phyloP scores from a whole-genome alignment of 176 grass and related monocot species.

The Triticum timopheevii region DNA sequence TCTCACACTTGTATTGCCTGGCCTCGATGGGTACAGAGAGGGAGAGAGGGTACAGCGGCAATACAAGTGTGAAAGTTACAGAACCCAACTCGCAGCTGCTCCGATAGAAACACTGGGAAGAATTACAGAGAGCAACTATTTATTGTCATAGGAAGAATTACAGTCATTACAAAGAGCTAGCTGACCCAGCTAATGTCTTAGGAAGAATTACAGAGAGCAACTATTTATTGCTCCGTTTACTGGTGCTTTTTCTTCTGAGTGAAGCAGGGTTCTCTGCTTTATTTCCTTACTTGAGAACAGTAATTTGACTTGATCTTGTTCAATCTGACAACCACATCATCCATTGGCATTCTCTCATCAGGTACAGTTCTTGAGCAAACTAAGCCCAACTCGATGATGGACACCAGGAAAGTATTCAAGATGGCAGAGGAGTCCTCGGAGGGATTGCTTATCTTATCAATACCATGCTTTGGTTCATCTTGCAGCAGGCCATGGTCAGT shows the following conservation, averaged over 20 bases:
- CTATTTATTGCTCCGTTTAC: not conserved
- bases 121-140: no score
- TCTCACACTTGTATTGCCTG: no score
- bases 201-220: no score
- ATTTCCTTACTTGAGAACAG: not conserved
- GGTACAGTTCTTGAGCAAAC: slow-evolving; percentile 43
- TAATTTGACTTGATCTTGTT: slow-evolving; percentile 33
- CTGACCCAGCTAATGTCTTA: not conserved
- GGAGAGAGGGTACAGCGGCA: no score
- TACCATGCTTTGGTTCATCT: not conserved
- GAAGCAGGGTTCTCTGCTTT: not conserved
- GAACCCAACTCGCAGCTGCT: no score
- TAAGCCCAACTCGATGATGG: slow-evolving; percentile 44
- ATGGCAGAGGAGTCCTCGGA: not conserved
- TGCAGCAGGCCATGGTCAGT: slow-evolving; percentile 13
- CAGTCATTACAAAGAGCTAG: no score
- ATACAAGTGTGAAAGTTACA: no score
- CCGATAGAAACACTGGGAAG: not conserved
- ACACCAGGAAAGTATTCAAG: not conserved
- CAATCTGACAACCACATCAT: slow-evolving; percentile 38
- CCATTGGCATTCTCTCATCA: slow-evolving; percentile 41
- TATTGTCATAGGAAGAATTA: no score
- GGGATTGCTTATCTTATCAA: not conserved
- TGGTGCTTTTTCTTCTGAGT: not conserved
- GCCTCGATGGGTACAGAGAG: no score